These are phyloP conservation scores for Candida loeiensis DNA, from an alignment of 805 yeast genomes.

Conservation along the genomic window DNA sequence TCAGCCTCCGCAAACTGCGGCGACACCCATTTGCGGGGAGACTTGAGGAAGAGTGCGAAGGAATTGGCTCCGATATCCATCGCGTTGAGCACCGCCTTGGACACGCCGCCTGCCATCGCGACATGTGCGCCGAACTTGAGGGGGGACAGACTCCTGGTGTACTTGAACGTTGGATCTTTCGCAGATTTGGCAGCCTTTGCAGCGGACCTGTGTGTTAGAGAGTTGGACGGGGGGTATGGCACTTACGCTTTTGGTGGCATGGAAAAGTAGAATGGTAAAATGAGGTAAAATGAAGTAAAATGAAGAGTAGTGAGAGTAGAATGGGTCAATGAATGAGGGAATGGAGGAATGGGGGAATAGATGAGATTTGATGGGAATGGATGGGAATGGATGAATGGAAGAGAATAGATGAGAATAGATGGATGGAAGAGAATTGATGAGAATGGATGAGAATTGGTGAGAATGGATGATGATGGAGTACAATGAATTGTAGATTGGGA, in stretches of 20 bases:
- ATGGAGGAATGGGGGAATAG: neutral
- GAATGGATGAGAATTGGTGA: too few relatives aligned
- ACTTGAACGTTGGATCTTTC: conserved; percentile 17
- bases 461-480: too few relatives aligned
- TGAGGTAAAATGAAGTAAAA: too few relatives aligned
- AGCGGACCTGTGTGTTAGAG: neutral
- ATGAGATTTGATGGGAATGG: neutral
- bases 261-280: too few relatives aligned
- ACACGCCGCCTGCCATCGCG: conserved; percentile 75
- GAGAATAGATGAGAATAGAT: neutral
- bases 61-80: conserved; percentile 62
- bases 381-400: neutral
- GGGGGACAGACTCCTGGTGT: conserved; percentile 37
- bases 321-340: neutral
- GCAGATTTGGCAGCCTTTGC: conserved; percentile 7
- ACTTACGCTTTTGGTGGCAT: conserved; percentile 15
- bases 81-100: conserved; percentile 63
- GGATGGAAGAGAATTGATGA: too few relatives aligned
- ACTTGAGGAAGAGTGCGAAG: conserved; percentile 86
- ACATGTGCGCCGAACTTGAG: conserved; percentile 88
- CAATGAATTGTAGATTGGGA: too few relatives aligned
- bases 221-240: neutral
- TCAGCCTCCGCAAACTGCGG: conserved; percentile 71
- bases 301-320: too few relatives aligned
- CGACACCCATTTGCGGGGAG: conserved; percentile 88